Percentiles rank a stretch among this genome's conserved stretches.
These are phyloP conservation scores for Colletotrichum limetticola DNA, from an alignment of 2,329 filamentous ascomycete species.

Conservation along the genomic window DNA sequence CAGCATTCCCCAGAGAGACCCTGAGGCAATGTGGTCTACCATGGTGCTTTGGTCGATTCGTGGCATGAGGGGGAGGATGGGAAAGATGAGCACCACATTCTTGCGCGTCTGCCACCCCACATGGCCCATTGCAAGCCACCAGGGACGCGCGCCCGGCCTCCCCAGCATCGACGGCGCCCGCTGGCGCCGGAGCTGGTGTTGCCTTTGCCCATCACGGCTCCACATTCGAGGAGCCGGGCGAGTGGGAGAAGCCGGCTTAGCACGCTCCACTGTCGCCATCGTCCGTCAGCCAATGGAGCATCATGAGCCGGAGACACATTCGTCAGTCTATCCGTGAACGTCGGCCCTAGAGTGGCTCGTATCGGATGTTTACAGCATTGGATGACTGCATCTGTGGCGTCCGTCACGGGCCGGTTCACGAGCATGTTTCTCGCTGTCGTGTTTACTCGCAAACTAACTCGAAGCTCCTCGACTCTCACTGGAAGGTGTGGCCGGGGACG, in stretches of 20 bases:
- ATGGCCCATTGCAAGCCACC: conserved; percentile 17
- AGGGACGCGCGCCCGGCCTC: conserved; percentile 26
- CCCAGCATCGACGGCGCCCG: conserved; percentile 13
- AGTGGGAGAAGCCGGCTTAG: conserved; percentile 21
- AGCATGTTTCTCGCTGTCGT: background rate
- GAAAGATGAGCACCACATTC: conserved; percentile 14
- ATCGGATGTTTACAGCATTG: background rate
- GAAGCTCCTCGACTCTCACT: background rate
- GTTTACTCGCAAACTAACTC: background rate
- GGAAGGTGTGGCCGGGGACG: background rate
- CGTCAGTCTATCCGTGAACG: conserved; percentile 15
- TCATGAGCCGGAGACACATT: background rate
- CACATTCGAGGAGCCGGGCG: background rate
- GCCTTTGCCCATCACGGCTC: conserved; percentile 7
- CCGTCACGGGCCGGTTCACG: conserved; percentile 15
- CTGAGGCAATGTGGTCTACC: background rate
- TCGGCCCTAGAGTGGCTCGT: background rate
- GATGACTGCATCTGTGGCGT: conserved; percentile 17
- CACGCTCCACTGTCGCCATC: conserved; percentile 5
- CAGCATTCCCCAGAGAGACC: conserved; percentile 22
- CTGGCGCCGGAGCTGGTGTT: conserved; percentile 18
- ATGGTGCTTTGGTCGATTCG: background rate
- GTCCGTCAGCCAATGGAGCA: conserved; percentile 14
- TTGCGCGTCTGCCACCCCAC: conserved; percentile 12
- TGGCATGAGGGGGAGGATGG: conserved; percentile 1